Conservation (phyloP, 2,329 filamentous ascomycete genomes). For the Fusarium piperis region DNA sequence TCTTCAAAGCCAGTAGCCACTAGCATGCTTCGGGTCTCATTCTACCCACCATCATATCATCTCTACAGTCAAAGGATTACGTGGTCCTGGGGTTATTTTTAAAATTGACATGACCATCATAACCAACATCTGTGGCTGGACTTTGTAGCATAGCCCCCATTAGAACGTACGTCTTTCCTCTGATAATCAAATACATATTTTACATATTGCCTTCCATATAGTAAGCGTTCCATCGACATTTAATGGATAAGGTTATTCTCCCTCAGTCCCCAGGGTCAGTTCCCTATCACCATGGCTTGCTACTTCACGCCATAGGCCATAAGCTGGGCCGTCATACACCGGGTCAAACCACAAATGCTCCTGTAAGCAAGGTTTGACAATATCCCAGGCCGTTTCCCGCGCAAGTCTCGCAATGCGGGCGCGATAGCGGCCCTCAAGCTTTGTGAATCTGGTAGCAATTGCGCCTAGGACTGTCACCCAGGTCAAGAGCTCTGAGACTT, state of each 20-base stretch:
- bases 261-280: not conserved
- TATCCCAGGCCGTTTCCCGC: not conserved
- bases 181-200: not conserved
- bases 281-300: not conserved
- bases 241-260: not conserved
- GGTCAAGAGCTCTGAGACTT: not conserved
- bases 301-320: not conserved
- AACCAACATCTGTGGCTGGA: not conserved
- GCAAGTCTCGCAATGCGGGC: not conserved
- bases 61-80: not conserved
- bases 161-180: too few species aligned
- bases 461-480: not conserved
- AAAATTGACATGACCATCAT: not conserved
- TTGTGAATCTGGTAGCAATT: not conserved
- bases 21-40: not conserved
- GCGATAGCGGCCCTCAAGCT: not conserved
- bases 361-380: not conserved
- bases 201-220: not conserved
- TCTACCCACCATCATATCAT: not conserved
- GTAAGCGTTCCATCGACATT: not conserved
- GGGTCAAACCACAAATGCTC: not conserved
- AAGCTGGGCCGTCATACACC: not conserved
- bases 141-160: not conserved
- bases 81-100: not conserved
- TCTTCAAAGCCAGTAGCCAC: not conserved